phyloP scores from a whole-genome alignment of 768 basidiomycete genomes.

The Lactifluus pinguis region DNA sequence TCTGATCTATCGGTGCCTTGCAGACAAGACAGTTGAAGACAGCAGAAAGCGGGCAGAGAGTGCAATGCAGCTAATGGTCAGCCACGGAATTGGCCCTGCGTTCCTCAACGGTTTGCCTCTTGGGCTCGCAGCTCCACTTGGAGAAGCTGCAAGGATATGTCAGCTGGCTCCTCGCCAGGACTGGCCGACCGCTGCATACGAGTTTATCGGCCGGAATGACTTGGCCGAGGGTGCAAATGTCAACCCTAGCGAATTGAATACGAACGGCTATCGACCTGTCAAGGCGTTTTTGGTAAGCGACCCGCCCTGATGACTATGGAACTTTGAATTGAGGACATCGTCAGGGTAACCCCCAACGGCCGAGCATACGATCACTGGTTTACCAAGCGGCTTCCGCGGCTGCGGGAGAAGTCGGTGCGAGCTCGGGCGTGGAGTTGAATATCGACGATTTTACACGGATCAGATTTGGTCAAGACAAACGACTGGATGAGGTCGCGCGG shows the following conservation, averaged over 20 bases:
- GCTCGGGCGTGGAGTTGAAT: constrained; percentile 66
- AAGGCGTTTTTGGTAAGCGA: constrained; percentile 48
- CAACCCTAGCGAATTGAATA: constrained; percentile 36
- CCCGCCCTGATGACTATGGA: constrained; percentile 10
- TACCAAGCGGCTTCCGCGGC: constrained; percentile 28
- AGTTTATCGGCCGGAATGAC: constrained; percentile 65
- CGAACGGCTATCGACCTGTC: constrained; percentile 46
- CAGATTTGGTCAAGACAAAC: constrained; percentile 82
- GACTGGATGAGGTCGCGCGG: constrained; percentile 84
- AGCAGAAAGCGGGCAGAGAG: constrained; percentile 59
- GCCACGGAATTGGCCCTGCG: constrained; percentile 35
- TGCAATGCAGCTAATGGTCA: constrained; percentile 49
- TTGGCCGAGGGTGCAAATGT: constrained; percentile 54
- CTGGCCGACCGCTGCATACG: constrained; percentile 65
- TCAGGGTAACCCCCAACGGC: constrained; percentile 11
- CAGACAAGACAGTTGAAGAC: constrained; percentile 42
- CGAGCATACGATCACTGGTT: constrained; percentile 7
- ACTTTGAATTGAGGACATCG: background rate
- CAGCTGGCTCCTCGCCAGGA: constrained; percentile 67
- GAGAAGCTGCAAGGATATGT: constrained; percentile 79
- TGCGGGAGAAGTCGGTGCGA: constrained; percentile 45
- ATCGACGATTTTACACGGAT: constrained; percentile 70
- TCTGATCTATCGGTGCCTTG: constrained; percentile 47
- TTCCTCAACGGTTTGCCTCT: constrained; percentile 52
- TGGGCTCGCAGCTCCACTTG: constrained; percentile 66